Evolutionary conservation across 2,329 filamentous ascomycete species (phyloP), one percentile per base, ranked within the genome.

Genomic region (Ophidiomyces ophidiicola): DNA sequence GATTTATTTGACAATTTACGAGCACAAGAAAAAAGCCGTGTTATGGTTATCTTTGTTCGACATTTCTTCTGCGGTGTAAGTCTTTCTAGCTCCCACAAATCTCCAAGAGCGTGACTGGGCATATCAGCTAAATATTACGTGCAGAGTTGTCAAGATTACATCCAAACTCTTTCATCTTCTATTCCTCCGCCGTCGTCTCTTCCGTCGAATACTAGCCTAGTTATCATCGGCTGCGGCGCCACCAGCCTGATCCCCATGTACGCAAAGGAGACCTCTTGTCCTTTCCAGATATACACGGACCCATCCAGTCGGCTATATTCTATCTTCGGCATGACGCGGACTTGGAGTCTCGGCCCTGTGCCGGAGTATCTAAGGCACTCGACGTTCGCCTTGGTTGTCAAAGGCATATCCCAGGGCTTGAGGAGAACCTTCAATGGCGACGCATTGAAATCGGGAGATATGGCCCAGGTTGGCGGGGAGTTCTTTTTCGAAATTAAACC

Each of bases 51-150:
- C 48, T 86, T 87, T 54, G 69, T 87, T 42, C 71, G 82, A 31
- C 81, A 86, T 61, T 87, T 86, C 60, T 85, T 82, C 67, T 86
- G 82, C 54, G 80, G 80, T 24, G 80, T 83, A 68, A 58, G 78
- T 69, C 29, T 10, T 30, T 8, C n/a, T 26, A n/a, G n/a, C n/a
- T 31, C 21, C 38, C 30, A 32, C n/a, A 5, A 14, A 21, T 28
- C 36, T 36, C 17, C 32, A 5, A 21, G 21, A 24, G n/a, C n/a
- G 18, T 18, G 18, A 6, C 11, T 28, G 14, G 3, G 11, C 4
- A 26, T 31, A 17, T 26, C 6, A 30, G 32, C 15, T 42, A 35
- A 43, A n/a, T 21, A 35, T 19, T 18, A 28, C 6, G 10, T 20
- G 6, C 47, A 83, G 78, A 81, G 78, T 57, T 86, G 82, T 61